A percentile compares a stretch with the other conserved stretches of the same genome.
These are phyloP conservation scores for Chalara sp. DNA, from an alignment of 2,329 filamentous ascomycete genomes.

Conservation along the genomic window DNA sequence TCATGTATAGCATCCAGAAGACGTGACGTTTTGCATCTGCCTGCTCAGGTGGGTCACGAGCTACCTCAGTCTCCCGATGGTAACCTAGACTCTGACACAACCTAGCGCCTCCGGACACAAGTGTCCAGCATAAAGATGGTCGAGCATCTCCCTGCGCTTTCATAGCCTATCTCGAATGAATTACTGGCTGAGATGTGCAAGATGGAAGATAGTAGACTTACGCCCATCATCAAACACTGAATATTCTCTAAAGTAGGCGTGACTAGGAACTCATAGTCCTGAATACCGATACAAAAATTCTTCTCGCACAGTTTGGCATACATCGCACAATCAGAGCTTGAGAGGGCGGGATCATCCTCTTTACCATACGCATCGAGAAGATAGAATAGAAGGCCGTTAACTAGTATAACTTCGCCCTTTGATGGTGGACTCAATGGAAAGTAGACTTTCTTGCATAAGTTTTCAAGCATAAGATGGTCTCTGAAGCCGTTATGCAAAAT, in stretches of 20 bases:
- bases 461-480: conserved; percentile 10
- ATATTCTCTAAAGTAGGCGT: conserved; percentile 8
- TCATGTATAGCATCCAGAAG: conserved; percentile 15
- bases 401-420: conserved; percentile 7
- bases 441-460: conserved; percentile 12
- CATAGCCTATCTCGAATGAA: conserved; percentile 3
- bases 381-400: conserved; percentile 10
- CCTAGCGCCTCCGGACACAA: conserved; percentile 11
- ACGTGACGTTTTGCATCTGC: conserved; percentile 10
- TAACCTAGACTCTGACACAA: conserved; percentile 13
- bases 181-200: neutral
- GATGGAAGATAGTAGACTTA: neutral
- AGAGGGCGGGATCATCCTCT: neutral
- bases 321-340: conserved; percentile 3
- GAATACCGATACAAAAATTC: conserved; percentile 9
- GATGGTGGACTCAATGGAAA: conserved; percentile 9
- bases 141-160: conserved; percentile 11
- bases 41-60: conserved; percentile 4
- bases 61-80: conserved; percentile 10
- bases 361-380: conserved; percentile 5
- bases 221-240: conserved; percentile 11
- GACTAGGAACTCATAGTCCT: conserved; percentile 8
- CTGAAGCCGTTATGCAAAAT: conserved; percentile 8
- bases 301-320: conserved; percentile 11
- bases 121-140: conserved; percentile 12